Evolutionary conservation across 352 stramenopile species (phyloP).

Genomic region (Vaucheria bursata): DNA sequence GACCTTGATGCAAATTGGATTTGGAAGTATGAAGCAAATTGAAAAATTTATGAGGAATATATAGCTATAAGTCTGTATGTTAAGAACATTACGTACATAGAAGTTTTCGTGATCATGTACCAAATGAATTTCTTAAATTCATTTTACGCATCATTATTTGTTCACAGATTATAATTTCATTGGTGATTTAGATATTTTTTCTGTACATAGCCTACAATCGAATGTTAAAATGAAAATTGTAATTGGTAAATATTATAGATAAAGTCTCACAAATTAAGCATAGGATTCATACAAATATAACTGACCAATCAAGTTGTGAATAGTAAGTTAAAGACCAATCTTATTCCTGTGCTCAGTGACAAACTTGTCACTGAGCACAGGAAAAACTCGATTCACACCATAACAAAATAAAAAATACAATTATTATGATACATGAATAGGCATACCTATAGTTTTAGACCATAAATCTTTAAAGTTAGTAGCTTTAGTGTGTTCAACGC

Average conservation of each 20-base stretch:
- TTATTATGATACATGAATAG: neutral
- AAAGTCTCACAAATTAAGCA: neutral
- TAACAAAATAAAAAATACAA: neutral
- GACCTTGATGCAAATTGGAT: neutral
- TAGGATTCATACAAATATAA: neutral
- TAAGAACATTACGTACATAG: neutral
- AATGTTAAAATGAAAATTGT: too few relatives aligned
- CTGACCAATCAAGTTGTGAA: neutral
- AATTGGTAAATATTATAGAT: neutral
- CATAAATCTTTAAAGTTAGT: conserved; percentile 17
- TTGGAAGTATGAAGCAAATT: neutral
- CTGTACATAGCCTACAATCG: too few relatives aligned
- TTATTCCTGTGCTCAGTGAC: neutral
- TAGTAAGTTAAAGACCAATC: neutral
- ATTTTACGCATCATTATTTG: neutral
- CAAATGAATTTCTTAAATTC: neutral
- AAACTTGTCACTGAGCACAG: neutral
- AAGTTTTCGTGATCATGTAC: neutral
- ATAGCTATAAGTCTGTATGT: neutral
- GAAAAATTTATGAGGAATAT: neutral
- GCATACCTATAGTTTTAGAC: neutral
- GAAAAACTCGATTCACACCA: neutral
- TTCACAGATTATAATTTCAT: neutral
- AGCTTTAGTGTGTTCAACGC: conserved; percentile 16
- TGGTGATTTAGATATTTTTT: neutral